Conservation (phyloP, 2,329 filamentous ascomycete species). For the Corynespora cassiicola region DNA sequence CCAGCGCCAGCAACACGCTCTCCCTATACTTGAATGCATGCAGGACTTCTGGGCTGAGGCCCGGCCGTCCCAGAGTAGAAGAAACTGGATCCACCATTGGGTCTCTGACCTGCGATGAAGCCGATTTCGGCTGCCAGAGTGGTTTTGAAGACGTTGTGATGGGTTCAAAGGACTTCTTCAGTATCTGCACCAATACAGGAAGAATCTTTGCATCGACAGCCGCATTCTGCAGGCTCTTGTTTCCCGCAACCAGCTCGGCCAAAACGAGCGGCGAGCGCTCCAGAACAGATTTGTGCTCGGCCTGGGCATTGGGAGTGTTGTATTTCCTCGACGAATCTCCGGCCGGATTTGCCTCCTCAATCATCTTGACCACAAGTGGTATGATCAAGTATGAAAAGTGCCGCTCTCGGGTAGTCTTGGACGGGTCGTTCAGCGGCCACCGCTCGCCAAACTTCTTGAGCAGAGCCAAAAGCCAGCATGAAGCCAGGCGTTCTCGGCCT, state of each 20-base stretch:
- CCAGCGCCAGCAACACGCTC: conserved; percentile 77
- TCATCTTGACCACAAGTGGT: conserved; percentile 56
- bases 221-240: conserved; percentile 78
- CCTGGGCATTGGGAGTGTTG: conserved; percentile 53
- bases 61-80: conserved; percentile 38
- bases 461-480: conserved; percentile 47
- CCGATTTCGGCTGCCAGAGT: conserved; percentile 60
- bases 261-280: conserved; percentile 74
- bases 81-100: conserved; percentile 36
- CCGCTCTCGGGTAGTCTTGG: conserved; percentile 46
- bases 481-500: conserved; percentile 48
- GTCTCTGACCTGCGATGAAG: conserved; percentile 29
- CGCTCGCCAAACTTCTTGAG: conserved; percentile 45
- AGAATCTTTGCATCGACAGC: conserved; percentile 75
- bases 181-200: conserved; percentile 65
- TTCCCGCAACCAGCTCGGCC: conserved; percentile 79
- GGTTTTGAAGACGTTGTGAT: conserved; percentile 55
- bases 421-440: conserved; percentile 44
- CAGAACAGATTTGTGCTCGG: conserved; percentile 36
- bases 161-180: conserved; percentile 72
- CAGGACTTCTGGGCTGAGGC: conserved; percentile 56
- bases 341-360: conserved; percentile 44
- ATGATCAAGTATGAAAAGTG: conserved; percentile 54
- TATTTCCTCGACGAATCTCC: conserved; percentile 31
- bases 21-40: conserved; percentile 81